Conservation (phyloP, 169 alveolate genomes). For the Eimeria necatrix region DNA sequence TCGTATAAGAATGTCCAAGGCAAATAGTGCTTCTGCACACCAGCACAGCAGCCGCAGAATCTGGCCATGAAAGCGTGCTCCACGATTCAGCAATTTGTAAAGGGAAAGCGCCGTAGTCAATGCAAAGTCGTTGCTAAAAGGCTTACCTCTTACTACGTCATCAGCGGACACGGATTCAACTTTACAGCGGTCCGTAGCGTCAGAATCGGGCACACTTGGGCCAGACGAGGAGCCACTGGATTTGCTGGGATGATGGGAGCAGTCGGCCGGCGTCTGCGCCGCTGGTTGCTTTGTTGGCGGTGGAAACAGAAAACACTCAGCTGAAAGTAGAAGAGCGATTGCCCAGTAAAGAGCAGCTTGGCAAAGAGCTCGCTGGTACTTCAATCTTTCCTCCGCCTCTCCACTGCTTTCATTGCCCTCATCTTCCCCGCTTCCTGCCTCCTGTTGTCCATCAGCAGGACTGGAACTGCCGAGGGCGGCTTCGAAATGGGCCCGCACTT, state of each 20-base stretch:
- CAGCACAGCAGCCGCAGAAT: background rate
- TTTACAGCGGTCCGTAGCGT: background rate
- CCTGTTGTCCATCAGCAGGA: constrained; percentile 21
- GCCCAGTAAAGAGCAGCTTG: constrained; percentile 53
- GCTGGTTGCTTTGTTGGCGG: background rate
- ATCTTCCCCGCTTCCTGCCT: background rate
- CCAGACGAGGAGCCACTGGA: background rate
- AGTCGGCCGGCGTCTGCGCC: background rate
- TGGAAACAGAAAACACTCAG: constrained; percentile 21
- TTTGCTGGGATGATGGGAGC: background rate
- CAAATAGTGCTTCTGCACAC: constrained; percentile 60
- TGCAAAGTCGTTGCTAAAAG: no score
- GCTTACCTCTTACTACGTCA: constrained; percentile 32
- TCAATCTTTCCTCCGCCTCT: constrained; percentile 32
- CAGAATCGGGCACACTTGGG: background rate
- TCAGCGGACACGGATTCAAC: constrained; percentile 44
- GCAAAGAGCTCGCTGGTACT: constrained; percentile 4
- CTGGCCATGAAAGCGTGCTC: no score
- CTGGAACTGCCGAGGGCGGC: background rate
- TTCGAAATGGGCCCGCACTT: constrained; percentile 67
- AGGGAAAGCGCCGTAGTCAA: no score
- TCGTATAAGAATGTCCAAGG: constrained; percentile 42
- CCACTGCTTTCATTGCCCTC: constrained; percentile 10
- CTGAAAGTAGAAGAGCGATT: constrained; percentile 17
- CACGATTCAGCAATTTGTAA: no score